A percentile compares a stretch with the other conserved stretches of the same genome.
These are phyloP conservation scores for Fomitopsis pinicola DNA, from an alignment of 1,284 basidiomycete species.

Conservation along the genomic window DNA sequence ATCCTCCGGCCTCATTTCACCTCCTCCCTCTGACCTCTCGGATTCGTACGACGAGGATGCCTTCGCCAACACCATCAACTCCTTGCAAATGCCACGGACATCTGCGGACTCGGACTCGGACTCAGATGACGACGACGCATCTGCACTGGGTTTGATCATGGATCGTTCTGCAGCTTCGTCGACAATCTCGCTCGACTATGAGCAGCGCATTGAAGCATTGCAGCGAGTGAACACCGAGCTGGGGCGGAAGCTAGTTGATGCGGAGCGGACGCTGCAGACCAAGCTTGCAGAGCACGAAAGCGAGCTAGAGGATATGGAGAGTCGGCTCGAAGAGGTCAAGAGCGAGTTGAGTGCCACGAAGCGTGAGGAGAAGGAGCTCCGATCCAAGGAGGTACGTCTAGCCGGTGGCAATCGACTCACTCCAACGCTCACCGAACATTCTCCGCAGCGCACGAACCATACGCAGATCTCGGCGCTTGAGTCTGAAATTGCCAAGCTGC, in stretches of 20 bases:
- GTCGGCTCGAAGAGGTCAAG: constrained; percentile 65
- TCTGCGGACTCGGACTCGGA: constrained; percentile 34
- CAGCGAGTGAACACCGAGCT: constrained; percentile 73
- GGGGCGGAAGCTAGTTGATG: constrained; percentile 64
- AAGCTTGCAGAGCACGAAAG: constrained; percentile 70
- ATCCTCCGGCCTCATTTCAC: constrained; percentile 25
- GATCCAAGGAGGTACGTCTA: constrained; percentile 68
- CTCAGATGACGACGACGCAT: constrained; percentile 46
- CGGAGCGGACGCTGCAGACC: constrained; percentile 62
- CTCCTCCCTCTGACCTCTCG: constrained; percentile 30
- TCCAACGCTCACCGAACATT: constrained; percentile 1
- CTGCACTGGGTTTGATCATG: constrained; percentile 51
- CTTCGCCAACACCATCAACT: constrained; percentile 32
- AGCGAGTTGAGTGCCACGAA: constrained; percentile 72
- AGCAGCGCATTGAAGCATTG: constrained; percentile 66
- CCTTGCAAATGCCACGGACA: constrained; percentile 36
- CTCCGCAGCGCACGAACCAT: constrained; percentile 50
- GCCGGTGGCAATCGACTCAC: neutral
- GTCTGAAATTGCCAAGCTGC: constrained; percentile 71
- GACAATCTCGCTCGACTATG: constrained; percentile 56
- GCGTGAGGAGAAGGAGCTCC: constrained; percentile 85
- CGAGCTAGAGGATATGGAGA: constrained; percentile 74
- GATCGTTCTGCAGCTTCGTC: constrained; percentile 55
- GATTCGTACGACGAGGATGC: constrained; percentile 27
- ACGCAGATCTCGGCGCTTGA: constrained; percentile 69